Percentiles rank a stretch among this genome's conserved stretches.
Evolutionary conservation across 441 rosid species (phyloP).

Genomic region (Flueggea neowawraea): DNA sequence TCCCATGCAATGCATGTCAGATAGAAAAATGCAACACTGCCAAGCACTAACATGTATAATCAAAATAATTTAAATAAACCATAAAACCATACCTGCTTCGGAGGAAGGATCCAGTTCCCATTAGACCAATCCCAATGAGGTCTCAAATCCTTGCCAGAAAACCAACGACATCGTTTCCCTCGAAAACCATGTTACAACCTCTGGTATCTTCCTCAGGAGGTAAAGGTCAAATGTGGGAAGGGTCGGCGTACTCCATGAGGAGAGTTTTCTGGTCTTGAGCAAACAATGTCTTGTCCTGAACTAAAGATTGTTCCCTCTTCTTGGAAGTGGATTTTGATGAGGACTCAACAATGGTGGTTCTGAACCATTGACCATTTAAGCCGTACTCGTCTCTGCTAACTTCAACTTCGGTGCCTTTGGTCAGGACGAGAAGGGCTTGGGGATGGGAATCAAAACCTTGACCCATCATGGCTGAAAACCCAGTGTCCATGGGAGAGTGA

Average conservation of each 20-base stretch:
- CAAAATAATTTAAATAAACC: not conserved
- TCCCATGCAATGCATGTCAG: too few relatives aligned
- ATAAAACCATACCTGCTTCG: conserved; percentile 8
- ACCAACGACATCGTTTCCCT: conserved; percentile 56
- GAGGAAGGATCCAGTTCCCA: conserved; percentile 47
- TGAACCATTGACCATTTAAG: conserved; percentile 69
- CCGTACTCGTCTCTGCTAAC: conserved; percentile 64
- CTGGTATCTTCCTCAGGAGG: conserved; percentile 32
- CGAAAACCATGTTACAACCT: conserved; percentile 18
- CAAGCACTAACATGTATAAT: too few relatives aligned
- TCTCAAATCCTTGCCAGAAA: conserved; percentile 41
- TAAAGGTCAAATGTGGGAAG: conserved; percentile 46
- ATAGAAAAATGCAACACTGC: too few relatives aligned
- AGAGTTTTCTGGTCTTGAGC: conserved; percentile 33
- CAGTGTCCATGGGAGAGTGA: too few relatives aligned
- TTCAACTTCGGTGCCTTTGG: conserved; percentile 54
- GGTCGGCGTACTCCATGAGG: conserved; percentile 38
- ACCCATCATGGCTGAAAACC: too few relatives aligned
- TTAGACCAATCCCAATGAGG: conserved; percentile 59
- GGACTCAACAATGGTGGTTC: conserved; percentile 37
- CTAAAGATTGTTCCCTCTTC: conserved; percentile 26
- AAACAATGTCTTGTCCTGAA: conserved; percentile 49
- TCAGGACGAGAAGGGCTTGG: too few relatives aligned
- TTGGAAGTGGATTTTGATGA: conserved; percentile 15
- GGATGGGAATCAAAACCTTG: too few relatives aligned